Evolutionary conservation across 768 basidiomycete genomes (phyloP).

Genomic region (Boletus eberwhitei): DNA sequence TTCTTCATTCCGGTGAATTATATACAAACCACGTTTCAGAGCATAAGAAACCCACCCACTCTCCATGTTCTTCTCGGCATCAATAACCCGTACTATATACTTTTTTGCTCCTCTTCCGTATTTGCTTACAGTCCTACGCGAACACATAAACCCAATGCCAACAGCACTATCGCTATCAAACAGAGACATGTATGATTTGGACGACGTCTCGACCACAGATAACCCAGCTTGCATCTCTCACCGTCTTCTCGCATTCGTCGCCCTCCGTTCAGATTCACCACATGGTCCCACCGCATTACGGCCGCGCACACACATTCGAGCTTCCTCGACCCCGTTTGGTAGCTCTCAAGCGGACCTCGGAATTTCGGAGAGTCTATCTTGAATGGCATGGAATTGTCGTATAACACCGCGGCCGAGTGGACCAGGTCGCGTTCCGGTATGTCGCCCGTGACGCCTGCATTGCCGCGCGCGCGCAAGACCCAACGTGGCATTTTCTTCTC

Average conservation of each 20-base stretch:
- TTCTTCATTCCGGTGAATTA: not conserved
- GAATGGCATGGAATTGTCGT: conserved; percentile 60
- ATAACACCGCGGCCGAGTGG: conserved; percentile 43
- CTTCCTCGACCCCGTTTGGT: conserved; percentile 26
- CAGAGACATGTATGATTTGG: conserved; percentile 23
- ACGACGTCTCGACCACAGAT: conserved; percentile 1
- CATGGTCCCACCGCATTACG: conserved; percentile 14
- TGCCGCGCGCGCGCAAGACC: conserved; percentile 1
- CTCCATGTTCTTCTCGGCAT: conserved; percentile 51
- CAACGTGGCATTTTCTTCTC: conserved; percentile 15
- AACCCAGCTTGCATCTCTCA: conserved; percentile 45
- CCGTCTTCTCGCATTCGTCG: conserved; percentile 60
- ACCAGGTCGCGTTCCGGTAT: conserved; percentile 34
- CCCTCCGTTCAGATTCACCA: conserved; percentile 27
- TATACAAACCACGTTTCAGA: conserved; percentile 35
- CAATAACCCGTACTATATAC: conserved; percentile 47
- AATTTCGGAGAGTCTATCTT: conserved; percentile 55
- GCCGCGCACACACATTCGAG: conserved; percentile 22
- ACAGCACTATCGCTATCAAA: conserved; percentile 36
- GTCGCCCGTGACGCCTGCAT: conserved; percentile 5
- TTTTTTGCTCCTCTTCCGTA: no score
- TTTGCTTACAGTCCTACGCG: conserved; percentile 41
- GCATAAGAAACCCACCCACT: conserved; percentile 48
- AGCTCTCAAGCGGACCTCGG: conserved; percentile 49
- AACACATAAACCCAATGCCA: conserved; percentile 31